Evolutionary conservation across 768 basidiomycete species (phyloP).

Genomic region (Podaxis rugospora): DNA sequence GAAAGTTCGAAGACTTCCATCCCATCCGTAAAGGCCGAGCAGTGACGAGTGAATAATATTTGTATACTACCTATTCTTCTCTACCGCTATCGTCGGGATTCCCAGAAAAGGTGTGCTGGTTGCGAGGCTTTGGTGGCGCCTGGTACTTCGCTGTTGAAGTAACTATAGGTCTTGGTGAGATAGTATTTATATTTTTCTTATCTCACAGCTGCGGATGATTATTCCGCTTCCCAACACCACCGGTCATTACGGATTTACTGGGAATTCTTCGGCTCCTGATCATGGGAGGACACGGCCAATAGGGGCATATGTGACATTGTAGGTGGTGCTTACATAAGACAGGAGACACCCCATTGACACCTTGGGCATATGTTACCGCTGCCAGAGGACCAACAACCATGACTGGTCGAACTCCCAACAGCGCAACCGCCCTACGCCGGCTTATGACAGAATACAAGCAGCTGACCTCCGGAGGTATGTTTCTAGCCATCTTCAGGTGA

Average conservation of each 20-base stretch:
- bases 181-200: not conserved
- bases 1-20: not conserved
- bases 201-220: not conserved
- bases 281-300: not conserved
- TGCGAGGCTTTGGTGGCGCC: slow-evolving; percentile 1
- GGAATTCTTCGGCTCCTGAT: not conserved
- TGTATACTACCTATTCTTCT: not conserved
- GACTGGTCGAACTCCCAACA: slow-evolving; percentile 50
- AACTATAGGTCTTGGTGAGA: not conserved
- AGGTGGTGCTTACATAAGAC: slow-evolving; percentile 5
- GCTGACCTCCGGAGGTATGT: slow-evolving; percentile 69
- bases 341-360: not conserved
- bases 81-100: not conserved
- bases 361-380: not conserved
- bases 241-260: not conserved
- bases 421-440: slow-evolving; percentile 72
- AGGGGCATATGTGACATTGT: not conserved
- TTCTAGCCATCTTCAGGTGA: not conserved
- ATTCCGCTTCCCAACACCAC: not conserved
- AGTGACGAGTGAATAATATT: not conserved
- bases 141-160: not conserved
- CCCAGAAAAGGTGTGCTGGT: slow-evolving; percentile 2
- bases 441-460: slow-evolving; percentile 94
- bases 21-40: slow-evolving; percentile 9
- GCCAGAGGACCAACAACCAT: slow-evolving; percentile 3